Percentiles rank a stretch among this genome's conserved stretches.
These are phyloP conservation scores for Serendipita sp. DNA, from an alignment of 768 basidiomycete genomes.

Conservation along the genomic window DNA sequence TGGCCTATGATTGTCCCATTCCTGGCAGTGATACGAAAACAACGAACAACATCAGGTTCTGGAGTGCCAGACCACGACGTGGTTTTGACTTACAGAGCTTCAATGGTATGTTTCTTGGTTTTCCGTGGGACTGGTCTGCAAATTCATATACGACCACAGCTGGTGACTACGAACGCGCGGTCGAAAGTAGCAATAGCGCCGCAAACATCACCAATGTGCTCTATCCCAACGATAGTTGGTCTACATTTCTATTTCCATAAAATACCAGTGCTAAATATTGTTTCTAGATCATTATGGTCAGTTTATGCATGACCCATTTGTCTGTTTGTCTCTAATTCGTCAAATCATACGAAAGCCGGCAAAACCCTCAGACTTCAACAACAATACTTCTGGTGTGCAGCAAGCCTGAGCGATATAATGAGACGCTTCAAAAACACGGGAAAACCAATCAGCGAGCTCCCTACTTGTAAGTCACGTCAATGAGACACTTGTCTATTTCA, in stretches of 20 bases:
- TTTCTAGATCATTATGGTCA: slow-evolving; percentile 17
- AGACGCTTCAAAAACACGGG: slow-evolving; percentile 84
- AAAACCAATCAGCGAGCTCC: slow-evolving; percentile 62
- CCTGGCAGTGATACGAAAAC: slow-evolving; percentile 68
- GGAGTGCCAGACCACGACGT: slow-evolving; percentile 53
- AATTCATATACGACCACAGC: slow-evolving; percentile 26
- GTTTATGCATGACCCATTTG: not conserved
- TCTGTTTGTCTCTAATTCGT: not conserved
- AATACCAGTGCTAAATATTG: not conserved
- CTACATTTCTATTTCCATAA: not conserved
- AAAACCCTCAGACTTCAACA: slow-evolving; percentile 64
- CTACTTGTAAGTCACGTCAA: slow-evolving; percentile 48
- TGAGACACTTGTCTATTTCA: not conserved
- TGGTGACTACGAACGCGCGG: slow-evolving; percentile 83
- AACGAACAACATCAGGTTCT: slow-evolving; percentile 67
- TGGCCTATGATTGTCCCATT: slow-evolving; percentile 91
- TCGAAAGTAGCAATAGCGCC: slow-evolving; percentile 77
- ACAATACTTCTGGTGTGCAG: slow-evolving; percentile 91
- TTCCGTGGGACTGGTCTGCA: not conserved
- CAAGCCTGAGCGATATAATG: slow-evolving; percentile 75
- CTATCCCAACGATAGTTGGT: slow-evolving; percentile 83
- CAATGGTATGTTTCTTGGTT: slow-evolving; percentile 45
- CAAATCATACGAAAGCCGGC: slow-evolving; percentile 13
- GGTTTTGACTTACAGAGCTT: slow-evolving; percentile 91
- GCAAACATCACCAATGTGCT: slow-evolving; percentile 87